These are phyloP conservation scores for Pleurotus citrinopileatus DNA, from an alignment of 768 basidiomycete genomes.

Conservation along the genomic window DNA sequence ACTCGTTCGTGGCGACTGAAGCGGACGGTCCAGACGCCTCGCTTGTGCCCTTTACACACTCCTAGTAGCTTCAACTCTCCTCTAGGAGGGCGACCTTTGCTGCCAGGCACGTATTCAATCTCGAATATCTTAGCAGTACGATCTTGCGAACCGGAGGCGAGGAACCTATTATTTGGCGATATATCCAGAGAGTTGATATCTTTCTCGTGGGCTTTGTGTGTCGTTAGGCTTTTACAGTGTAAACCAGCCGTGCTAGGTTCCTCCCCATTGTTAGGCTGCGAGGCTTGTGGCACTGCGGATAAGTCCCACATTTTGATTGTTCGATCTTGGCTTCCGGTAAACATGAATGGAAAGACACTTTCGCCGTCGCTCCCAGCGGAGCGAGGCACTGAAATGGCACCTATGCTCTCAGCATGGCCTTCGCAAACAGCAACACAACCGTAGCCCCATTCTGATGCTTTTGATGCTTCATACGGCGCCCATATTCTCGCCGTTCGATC, in stretches of 20 bases:
- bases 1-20: slow-evolving; percentile 83
- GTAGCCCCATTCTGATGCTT: slow-evolving; percentile 47
- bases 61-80: slow-evolving; percentile 79
- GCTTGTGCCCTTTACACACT: slow-evolving; percentile 92
- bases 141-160: slow-evolving; percentile 96
- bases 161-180: slow-evolving; percentile 80
- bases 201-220: slow-evolving; percentile 93
- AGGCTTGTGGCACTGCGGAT: slow-evolving; percentile 37
- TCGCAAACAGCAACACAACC: slow-evolving; percentile 84
- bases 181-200: slow-evolving; percentile 97
- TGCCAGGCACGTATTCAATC: slow-evolving; percentile 52
- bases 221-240: slow-evolving; percentile 75
- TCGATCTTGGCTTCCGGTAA: slow-evolving; percentile 95
- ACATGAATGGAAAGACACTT: slow-evolving; percentile 60
- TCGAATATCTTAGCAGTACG: slow-evolving; percentile 89
- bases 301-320: slow-evolving; percentile 99
- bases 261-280: slow-evolving; percentile 9
- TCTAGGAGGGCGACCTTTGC: slow-evolving; percentile 39
- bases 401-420: slow-evolving; percentile 93
- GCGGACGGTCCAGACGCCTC: slow-evolving; percentile 93
- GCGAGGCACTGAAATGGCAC: slow-evolving; percentile 83
- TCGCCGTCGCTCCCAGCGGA: slow-evolving; percentile 24
- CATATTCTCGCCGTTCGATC: slow-evolving; percentile 87
- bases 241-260: slow-evolving; percentile 26
- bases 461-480: slow-evolving; percentile 38